Evolutionary conservation across 441 rosid genomes (phyloP).

Genomic region (Erodium moschatum): DNA sequence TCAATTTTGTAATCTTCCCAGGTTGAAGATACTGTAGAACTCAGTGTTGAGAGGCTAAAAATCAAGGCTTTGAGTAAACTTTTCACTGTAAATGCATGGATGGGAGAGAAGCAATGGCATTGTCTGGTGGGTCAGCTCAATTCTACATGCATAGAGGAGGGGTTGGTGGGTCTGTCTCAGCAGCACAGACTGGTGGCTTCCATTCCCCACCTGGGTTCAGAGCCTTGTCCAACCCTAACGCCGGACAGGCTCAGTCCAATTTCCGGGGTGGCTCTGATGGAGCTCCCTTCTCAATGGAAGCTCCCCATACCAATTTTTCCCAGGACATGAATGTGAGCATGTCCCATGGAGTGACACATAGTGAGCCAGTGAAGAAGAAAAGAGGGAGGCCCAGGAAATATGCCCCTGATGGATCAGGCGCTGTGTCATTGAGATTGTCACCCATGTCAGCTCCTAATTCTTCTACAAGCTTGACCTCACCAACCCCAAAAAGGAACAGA

Average conservation of each 20-base stretch:
- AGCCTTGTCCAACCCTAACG: conserved; percentile 40
- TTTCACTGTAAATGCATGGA: conserved; percentile 79
- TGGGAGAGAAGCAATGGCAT: conserved; percentile 90
- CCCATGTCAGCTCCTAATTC: conserved; percentile 50
- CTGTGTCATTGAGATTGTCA: conserved; percentile 58
- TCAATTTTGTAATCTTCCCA: conserved; percentile 1
- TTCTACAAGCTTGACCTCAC: conserved; percentile 46
- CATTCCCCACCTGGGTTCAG: conserved; percentile 57
- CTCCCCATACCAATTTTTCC: conserved; percentile 34
- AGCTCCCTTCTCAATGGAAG: conserved; percentile 46
- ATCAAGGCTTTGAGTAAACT: conserved; percentile 19
- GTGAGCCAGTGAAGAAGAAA: conserved; percentile 77
- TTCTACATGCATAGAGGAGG: conserved; percentile 77
- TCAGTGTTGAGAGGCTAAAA: conserved; percentile 19
- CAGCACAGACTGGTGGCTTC: conserved; percentile 46
- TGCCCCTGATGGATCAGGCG: conserved; percentile 77
- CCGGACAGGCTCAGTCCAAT: conserved; percentile 40
- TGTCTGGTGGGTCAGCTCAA: conserved; percentile 69
- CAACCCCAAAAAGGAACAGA: conserved; percentile 48
- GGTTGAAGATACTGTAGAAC: conserved; percentile 18
- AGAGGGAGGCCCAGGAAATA: conserved; percentile 95
- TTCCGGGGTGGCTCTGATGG: conserved; percentile 29
- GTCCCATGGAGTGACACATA: conserved; percentile 40
- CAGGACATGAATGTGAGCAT: conserved; percentile 49
- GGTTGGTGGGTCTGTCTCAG: conserved; percentile 44